Evolutionary conservation across 176 grass and related monocot genomes (phyloP), one percentile per base, ranked within the genome.

Genomic region (Oryza nivara): DNA sequence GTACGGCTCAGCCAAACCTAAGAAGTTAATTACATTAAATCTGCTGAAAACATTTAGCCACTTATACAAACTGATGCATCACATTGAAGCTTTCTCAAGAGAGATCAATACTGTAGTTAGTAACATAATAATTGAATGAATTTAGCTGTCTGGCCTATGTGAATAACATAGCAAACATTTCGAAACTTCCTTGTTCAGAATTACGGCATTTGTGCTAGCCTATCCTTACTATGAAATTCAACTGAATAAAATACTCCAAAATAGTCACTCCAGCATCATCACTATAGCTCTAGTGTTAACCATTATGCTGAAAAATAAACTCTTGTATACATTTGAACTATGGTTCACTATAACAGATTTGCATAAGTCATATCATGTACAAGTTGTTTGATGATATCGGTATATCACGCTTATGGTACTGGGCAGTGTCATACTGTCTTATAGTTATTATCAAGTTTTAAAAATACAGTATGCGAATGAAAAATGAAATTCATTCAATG

Each of bases 41-140:
- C 58, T 63, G 58, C 58, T 23, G n/a, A 83, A 82, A 65, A 22
- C 63, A 49, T 79, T 82, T 23, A 30, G n/a, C 66, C 69, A 36
- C 65, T 35, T 81, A 51, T 72, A 77, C 32, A 77, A 23, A 78
- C 4, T 58, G 79, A 67, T 74, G 76, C n/a, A 86, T 35, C 30
- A 91, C 20, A 8, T 63, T 7, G 0, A 60, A 75, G 16, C 28
- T 60, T 65, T 65, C 7, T 72, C 15, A 41, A 77, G 76, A 12
- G n/a, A 66, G 44, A 86, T 52, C 67, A 16, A 20, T 40, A 36
- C 75, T 22, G 67, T 13, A 89, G 9, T 20, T 63, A 78, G 56
- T 51, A 68, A 67, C 26, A 86, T 4, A 8, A 0, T 63, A 46
- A 25, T 54, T 65, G 4, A 73, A 56, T 48, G 16, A 73, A 3